These are phyloP conservation scores for Friedmanniomyces simplex DNA, from an alignment of 495 filamentous ascomycete genomes.

Conservation along the genomic window DNA sequence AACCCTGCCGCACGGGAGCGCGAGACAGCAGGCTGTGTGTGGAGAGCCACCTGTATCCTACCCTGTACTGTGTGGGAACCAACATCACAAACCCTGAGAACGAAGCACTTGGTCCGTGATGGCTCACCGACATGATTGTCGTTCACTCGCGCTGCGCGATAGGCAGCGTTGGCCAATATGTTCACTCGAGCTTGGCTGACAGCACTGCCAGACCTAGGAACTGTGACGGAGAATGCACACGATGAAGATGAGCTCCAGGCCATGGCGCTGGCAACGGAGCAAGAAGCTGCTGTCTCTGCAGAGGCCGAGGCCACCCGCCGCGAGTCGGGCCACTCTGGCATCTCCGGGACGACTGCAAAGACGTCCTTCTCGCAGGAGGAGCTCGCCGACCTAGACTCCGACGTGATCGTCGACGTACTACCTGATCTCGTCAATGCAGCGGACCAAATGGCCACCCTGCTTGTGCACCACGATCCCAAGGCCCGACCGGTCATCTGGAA, in stretches of 20 bases:
- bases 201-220: constrained; percentile 26
- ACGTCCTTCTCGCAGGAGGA: constrained; percentile 32
- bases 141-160: neutral
- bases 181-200: constrained; percentile 2
- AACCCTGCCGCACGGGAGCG: too few species aligned
- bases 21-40: too few species aligned
- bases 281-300: constrained; percentile 8
- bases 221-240: constrained; percentile 28
- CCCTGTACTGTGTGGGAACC: too few species aligned
- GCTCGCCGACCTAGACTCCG: constrained; percentile 18
- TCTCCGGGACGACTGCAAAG: constrained; percentile 36
- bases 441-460: constrained; percentile 2
- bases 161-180: neutral
- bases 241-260: constrained; percentile 6
- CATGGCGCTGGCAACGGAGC: neutral
- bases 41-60: too few species aligned
- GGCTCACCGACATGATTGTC: neutral
- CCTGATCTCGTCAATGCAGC: constrained; percentile 8
- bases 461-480: constrained; percentile 7
- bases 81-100: too few species aligned
- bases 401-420: constrained; percentile 16
- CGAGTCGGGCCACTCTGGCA: constrained; percentile 30
- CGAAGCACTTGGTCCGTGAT: too few species aligned
- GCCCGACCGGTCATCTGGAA: constrained; percentile 1
- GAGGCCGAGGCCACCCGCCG: constrained; percentile 1